Evolutionary conservation across 2,329 filamentous ascomycete genomes (phyloP), one percentile per base, ranked within the genome.

Genomic region (Diaporthe sp.): DNA sequence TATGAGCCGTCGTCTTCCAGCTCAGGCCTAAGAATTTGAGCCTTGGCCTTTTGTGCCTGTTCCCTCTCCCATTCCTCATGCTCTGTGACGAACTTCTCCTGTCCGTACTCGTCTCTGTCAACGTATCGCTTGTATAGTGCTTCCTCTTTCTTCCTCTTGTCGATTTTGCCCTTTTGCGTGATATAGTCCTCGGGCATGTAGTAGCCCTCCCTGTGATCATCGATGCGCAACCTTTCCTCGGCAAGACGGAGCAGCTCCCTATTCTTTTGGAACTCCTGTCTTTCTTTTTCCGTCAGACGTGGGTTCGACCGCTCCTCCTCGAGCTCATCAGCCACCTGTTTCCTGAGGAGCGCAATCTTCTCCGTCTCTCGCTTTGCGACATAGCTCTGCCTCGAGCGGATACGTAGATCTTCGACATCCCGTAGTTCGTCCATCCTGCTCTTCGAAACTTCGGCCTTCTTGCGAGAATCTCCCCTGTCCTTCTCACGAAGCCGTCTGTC

Each of bases 41-140:
- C 92, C 82, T 96, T 97, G 8, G 95, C 96, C 82, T 97, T 97
- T 73, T 92, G 89, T 0, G 93, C 90, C 84, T 98, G 96, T 81
- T 98, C 96, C 74, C 91, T 87, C 82, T 99, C 97, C 96, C 96
- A 99, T 80, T 98, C 94, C 76, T 99, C 96, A 77, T 98, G 94
- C 82, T 99, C 97, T 0, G 95, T 98, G 74, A 98, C 91, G 79
- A 95, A 97, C 79, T 93, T 93, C 82, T 98, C 96, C 77, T 97
- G 92, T 6, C 96, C 96, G 79, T 93, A 93, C 79, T 97, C 94
- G 79, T 97, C 95, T 75, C 91, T 90, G 77, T 98, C 96, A 4
- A 98, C 92, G 78, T 98, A 96, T 68, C 96, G 91, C 82, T 95
- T 96, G 84, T 97, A 98, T 15, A 99, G 88, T 0, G 94, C 95